Conservation (phyloP, 371 early-diverging fungal species). For the Phascolomyces articulosus region DNA sequence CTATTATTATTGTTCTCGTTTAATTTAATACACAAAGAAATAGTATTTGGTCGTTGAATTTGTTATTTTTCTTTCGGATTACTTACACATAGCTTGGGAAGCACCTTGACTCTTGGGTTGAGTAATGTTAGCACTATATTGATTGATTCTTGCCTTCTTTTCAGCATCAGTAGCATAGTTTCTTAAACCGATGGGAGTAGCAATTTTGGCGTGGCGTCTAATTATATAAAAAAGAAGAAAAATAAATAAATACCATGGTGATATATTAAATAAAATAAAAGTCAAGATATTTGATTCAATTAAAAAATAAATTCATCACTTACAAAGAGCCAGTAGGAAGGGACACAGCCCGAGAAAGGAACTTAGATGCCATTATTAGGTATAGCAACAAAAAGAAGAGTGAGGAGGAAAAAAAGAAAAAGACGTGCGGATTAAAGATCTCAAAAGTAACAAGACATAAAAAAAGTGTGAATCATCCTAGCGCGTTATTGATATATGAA, state of each 20-base stretch:
- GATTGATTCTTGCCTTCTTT: constrained; percentile 58
- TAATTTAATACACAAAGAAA: neutral
- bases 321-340: constrained; percentile 29
- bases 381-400: constrained; percentile 2
- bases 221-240: neutral
- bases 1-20: constrained; percentile 35
- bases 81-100: constrained; percentile 95
- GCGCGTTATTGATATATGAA: neutral
- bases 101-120: constrained; percentile 94
- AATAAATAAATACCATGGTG: no score
- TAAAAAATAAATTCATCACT: constrained; percentile 17
- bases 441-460: neutral
- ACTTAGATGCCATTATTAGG: constrained; percentile 37
- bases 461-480: constrained; percentile 1
- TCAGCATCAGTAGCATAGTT: constrained; percentile 43
- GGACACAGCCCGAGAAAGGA: constrained; percentile 34
- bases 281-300: neutral
- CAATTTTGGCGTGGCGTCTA: constrained; percentile 8
- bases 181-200: constrained; percentile 35
- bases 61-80: neutral
- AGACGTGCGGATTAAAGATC: neutral
- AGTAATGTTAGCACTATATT: constrained; percentile 85
- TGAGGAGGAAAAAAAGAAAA: neutral
- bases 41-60: no score
- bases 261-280: neutral